Evolutionary conservation across 805 yeast genomes (phyloP), one percentile per base, ranked within the genome.

Genomic region (Starmerella kuoi): DNA sequence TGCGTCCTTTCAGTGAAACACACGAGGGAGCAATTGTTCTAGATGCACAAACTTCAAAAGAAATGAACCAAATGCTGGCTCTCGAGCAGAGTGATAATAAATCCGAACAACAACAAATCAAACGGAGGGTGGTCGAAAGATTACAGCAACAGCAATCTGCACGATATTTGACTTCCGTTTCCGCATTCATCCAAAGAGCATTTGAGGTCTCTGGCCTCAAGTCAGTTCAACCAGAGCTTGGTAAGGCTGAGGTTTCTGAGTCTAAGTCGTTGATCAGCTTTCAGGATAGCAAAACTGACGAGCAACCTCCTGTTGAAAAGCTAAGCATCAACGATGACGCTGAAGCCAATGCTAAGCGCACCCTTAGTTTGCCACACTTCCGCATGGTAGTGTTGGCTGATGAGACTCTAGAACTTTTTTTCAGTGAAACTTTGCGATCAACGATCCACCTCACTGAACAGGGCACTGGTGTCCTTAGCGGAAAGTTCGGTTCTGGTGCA

Each of bases 341-440:
- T 8, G 41, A 30, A 9, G 33, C 11, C 34, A 17, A 18, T 21
- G 38, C 14, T 17, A 28, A 2, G 4, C n/a, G 21, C 9, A 7
- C 15, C 17, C 35, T 47, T 28, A 38, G 42, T 6, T 38, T 51
- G 8, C 52, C 97, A 0, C 86, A 95, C 0, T 88, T 88, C 63
- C 67, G 97, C 48, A 88, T 88, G 98, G 93, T 91, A 1, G 65
- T 91, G 5, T 65, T 88, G 5, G 96, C 97, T 0, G 95, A 87
- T 58, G 97, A 86, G 55, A 82, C 95, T 0, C 80, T 85, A 52
- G 97, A 91, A 59, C 66, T 80, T 31, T 75, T 88, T 47, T 91
- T 91, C 62, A 69, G 83, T 12, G 65, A 68, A 21, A 79, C 86
- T 0, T 64, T 85, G 26, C 69, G 80, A 42, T 60, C 67, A n/a